These are phyloP conservation scores for Trichoderma lentiforme DNA, from an alignment of 2,329 filamentous ascomycete genomes.

Conservation along the genomic window DNA sequence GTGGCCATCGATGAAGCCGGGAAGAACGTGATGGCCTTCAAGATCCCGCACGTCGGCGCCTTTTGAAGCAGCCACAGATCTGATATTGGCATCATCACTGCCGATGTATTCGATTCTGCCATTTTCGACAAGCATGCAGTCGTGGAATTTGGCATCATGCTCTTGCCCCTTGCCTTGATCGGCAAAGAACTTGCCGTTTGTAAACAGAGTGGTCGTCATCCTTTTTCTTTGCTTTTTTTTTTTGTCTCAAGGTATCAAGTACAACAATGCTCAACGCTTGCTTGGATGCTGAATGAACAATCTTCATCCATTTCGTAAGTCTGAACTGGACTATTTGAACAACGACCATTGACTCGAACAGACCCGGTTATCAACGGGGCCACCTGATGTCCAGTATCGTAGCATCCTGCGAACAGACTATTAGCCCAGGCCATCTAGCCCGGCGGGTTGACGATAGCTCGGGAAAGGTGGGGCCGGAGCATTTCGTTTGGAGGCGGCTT, in stretches of 20 bases:
- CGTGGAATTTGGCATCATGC: background rate
- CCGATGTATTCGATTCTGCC: constrained; percentile 8
- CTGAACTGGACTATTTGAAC: background rate
- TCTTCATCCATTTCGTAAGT: background rate
- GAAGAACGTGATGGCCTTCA: background rate
- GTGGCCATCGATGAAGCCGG: constrained; percentile 8
- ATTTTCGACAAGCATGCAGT: constrained; percentile 8
- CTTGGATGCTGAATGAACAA: background rate
- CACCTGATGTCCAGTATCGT: background rate
- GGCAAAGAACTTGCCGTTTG: constrained; percentile 8
- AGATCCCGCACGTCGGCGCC: background rate
- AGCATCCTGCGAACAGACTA: background rate
- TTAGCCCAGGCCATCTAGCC: constrained; percentile 1
- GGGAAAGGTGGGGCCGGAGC: constrained; percentile 3
- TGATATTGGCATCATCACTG: background rate
- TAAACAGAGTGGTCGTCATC: constrained; percentile 1
- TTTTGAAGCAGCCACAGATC: background rate
- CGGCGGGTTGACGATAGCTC: background rate
- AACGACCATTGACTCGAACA: background rate
- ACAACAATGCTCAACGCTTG: background rate
- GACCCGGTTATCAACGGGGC: constrained; percentile 2
- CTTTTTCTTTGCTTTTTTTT: background rate
- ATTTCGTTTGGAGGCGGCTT: background rate
- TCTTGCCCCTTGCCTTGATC: background rate
- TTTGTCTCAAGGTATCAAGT: background rate